Evolutionary conservation across 768 basidiomycete genomes (phyloP).

Genomic region (Cytidiella melzeri): DNA sequence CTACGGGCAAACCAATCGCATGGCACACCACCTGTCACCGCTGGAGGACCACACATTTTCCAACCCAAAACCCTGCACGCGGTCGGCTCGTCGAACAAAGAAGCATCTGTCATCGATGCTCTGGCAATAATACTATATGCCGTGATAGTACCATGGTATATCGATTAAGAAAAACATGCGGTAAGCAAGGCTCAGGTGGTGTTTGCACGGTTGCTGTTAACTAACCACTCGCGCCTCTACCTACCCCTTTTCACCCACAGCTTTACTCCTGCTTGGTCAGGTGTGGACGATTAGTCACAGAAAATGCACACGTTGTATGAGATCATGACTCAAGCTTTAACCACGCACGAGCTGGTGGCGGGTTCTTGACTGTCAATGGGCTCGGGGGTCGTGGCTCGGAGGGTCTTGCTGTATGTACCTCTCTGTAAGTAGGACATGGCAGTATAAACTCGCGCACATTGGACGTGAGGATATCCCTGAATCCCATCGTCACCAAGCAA

Average conservation of each 20-base stretch:
- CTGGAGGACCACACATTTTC: constrained; percentile 36
- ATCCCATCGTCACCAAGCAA: too few relatives aligned
- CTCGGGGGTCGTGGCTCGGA: too few relatives aligned
- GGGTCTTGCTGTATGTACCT: too few relatives aligned
- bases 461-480: too few relatives aligned
- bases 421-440: too few relatives aligned
- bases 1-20: constrained; percentile 16
- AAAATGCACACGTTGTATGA: neutral
- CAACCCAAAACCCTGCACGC: constrained; percentile 45
- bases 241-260: neutral
- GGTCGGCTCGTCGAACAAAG: constrained; percentile 33
- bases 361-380: constrained; percentile 36
- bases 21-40: constrained; percentile 3
- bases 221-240: neutral
- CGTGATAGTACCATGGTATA: constrained; percentile 32
- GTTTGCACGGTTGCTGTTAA: neutral
- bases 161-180: constrained; percentile 29
- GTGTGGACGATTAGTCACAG: constrained; percentile 11
- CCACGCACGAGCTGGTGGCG: constrained; percentile 32
- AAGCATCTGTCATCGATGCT: constrained; percentile 23
- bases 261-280: constrained; percentile 26
- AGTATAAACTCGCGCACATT: too few relatives aligned
- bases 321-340: constrained; percentile 18
- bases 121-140: constrained; percentile 46
- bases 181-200: too few relatives aligned